phyloP scores from a whole-genome alignment of 768 basidiomycete genomes.

The Suillus lakei region DNA sequence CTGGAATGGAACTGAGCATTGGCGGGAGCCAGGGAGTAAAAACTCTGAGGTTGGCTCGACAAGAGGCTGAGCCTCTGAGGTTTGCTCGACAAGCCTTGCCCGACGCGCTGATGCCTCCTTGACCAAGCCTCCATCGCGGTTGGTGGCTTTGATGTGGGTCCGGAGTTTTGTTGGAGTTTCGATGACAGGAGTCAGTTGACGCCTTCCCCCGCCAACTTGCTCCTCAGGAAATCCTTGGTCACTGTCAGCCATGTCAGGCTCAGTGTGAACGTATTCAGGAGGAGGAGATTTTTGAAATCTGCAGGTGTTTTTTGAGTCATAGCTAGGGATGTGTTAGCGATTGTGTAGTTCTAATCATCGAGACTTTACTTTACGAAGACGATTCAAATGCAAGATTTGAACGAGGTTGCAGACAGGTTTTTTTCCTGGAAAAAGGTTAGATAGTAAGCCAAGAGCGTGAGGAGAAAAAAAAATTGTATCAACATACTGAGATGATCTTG shows the following conservation, averaged over 20 bases:
- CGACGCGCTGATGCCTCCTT: background rate
- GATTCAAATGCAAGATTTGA: background rate
- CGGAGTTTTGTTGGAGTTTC: background rate
- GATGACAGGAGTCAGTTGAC: background rate
- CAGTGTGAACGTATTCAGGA: background rate
- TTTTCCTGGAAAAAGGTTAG: background rate
- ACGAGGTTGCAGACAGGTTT: background rate
- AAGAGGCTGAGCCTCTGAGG: slow-evolving; percentile 1
- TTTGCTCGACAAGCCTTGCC: background rate
- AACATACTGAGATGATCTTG: background rate
- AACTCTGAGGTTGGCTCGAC: background rate
- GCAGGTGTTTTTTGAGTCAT: background rate
- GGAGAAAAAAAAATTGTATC: background rate
- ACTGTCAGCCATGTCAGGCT: background rate
- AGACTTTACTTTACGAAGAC: background rate
- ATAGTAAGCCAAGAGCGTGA: background rate
- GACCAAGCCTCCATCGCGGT: background rate
- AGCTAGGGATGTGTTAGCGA: background rate
- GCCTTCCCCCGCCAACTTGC: background rate
- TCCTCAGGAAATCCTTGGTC: background rate
- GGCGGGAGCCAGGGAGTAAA: background rate
- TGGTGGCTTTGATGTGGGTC: background rate
- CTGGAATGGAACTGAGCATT: background rate
- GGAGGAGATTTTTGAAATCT: background rate
- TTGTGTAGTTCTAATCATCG: background rate